These are phyloP conservation scores for Combretum micranthum DNA, from an alignment of 345 rosid species.

Conservation along the genomic window DNA sequence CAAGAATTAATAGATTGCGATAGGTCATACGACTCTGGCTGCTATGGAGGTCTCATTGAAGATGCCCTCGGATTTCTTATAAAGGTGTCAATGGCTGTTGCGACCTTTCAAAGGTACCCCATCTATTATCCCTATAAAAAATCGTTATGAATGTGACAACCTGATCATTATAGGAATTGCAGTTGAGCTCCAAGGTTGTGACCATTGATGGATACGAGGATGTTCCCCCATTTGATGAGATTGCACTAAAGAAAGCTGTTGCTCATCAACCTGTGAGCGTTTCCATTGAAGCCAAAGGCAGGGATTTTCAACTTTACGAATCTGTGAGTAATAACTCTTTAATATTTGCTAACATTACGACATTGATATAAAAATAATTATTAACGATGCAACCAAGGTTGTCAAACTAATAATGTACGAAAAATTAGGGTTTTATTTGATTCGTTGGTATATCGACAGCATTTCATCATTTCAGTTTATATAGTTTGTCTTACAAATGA, in stretches of 20 bases:
- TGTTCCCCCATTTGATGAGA: constrained; percentile 60
- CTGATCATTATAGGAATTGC: too few relatives aligned
- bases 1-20: constrained; percentile 93
- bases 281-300: constrained; percentile 72
- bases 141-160: constrained; percentile 53
- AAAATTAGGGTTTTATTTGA: too few relatives aligned
- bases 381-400: too few relatives aligned
- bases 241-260: constrained; percentile 58
- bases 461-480: too few relatives aligned
- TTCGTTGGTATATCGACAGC: too few relatives aligned
- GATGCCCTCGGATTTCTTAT: constrained; percentile 74
- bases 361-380: neutral
- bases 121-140: neutral
- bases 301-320: constrained; percentile 61
- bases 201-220: constrained; percentile 55
- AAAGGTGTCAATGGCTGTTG: constrained; percentile 50
- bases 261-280: constrained; percentile 77
- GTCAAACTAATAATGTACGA: too few relatives aligned
- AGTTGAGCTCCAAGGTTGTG: too few relatives aligned
- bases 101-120: constrained; percentile 42
- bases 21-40: constrained; percentile 50
- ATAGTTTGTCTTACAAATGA: too few relatives aligned
- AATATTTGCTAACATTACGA: neutral
- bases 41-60: constrained; percentile 93
- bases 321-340: constrained; percentile 39